Evolutionary conservation across 345 rosid genomes (phyloP), one percentile per base, ranked within the genome.

Genomic region (Brassica juncea): DNA sequence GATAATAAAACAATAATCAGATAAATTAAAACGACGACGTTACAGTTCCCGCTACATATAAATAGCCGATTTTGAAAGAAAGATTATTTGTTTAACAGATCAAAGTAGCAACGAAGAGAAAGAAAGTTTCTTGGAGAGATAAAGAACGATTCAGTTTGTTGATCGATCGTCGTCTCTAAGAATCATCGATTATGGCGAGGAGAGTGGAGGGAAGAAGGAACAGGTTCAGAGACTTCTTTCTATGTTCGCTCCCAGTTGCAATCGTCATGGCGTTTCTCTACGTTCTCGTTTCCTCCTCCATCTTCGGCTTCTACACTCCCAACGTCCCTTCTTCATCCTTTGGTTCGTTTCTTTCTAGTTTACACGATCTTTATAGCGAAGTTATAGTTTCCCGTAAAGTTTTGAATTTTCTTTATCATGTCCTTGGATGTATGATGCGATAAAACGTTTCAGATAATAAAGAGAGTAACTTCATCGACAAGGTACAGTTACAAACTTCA

Each of bases 261-360:
- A 1, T 59, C 3, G 2, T 65, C 2, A 2, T 25, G 1, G 72
- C 27, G 67, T 27, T 5, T 71, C 16, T 77, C 16, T 5, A 4
- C 55, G 16, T 12, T 64, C 59, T 71, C 42, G 47, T 39, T 16
- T 71, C 42, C 2, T 6, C 47, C 15, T 2, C 44, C n/a, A 76
- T 88, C 91, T 78, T 83, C 63, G 62, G 83, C 74, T 83, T 87
- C 78, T 80, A 87, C 67, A 85, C 84, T 61, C 87, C 89, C 72
- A 80, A 77, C 77, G 0, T 76, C 7, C 55, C 19, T 19, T 67
- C 19, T 19, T 67, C 87, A 37, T 67, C 77, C 0, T 70, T 69
- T 72, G 91, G 94, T 90, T 66, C n/a, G 89, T 19, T 64, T 72
- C 71, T 63, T 11, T 68, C 37, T 19, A 19, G 19, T 19, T 19